phyloP scores from a whole-genome alignment of 495 filamentous ascomycete genomes.

The Cenococcum geophilum region DNA sequence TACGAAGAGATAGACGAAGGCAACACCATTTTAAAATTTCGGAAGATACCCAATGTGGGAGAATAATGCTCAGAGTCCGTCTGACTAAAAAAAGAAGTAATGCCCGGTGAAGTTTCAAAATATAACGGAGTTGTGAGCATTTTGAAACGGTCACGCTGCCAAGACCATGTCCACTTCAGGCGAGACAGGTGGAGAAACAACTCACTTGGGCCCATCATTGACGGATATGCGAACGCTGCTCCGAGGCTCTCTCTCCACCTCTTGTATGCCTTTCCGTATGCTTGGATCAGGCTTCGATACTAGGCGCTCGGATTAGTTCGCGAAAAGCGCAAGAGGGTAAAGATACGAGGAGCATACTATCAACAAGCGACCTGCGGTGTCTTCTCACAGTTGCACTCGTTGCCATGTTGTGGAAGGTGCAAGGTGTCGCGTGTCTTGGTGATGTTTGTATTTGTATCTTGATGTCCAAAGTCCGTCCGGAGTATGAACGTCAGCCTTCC shows the following conservation, averaged over 20 bases:
- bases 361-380: not conserved
- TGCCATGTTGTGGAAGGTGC: not conserved
- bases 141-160: not conserved
- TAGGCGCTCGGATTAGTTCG: not conserved
- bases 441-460: not conserved
- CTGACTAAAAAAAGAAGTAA: no score
- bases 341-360: not conserved
- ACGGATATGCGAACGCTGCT: not conserved
- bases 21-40: no score
- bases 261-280: not conserved
- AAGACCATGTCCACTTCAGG: not conserved
- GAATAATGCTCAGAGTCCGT: no score
- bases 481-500: no score
- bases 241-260: not conserved
- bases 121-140: not conserved
- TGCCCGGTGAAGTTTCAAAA: no score
- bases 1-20: not conserved
- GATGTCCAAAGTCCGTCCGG: no score
- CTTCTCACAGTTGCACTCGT: not conserved
- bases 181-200: not conserved
- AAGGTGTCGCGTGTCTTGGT: not conserved
- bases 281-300: not conserved
- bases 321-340: no score
- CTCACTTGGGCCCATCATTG: slow-evolving; percentile 1
- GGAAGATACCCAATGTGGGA: no score